These are phyloP conservation scores for Colletotrichum musicola DNA, from an alignment of 2,329 filamentous ascomycete species.

Conservation along the genomic window DNA sequence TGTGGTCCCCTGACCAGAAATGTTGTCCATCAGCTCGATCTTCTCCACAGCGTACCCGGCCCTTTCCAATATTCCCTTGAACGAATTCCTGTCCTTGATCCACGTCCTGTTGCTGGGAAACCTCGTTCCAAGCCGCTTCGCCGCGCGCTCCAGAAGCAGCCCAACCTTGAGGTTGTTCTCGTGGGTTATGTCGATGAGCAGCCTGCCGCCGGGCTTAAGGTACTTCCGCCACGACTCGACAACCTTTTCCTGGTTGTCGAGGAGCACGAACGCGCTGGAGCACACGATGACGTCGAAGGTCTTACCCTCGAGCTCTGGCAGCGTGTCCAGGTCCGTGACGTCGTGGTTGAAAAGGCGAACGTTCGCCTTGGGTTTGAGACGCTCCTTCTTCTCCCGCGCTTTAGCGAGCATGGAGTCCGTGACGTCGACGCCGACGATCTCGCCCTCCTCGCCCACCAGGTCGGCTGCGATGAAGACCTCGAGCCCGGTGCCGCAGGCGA, in stretches of 20 bases:
- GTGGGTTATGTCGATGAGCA: conserved; percentile 51
- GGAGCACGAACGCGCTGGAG: conserved; percentile 50
- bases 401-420: conserved; percentile 48
- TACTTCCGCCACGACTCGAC: conserved; percentile 47
- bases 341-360: conserved; percentile 44
- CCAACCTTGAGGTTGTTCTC: conserved; percentile 46
- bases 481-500: conserved; percentile 52
- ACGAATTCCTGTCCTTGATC: conserved; percentile 47
- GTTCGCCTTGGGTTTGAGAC: conserved; percentile 38
- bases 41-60: conserved; percentile 46
- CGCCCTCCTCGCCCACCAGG: conserved; percentile 43
- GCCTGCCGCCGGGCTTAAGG: conserved; percentile 44
- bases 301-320: conserved; percentile 40
- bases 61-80: conserved; percentile 44
- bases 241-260: conserved; percentile 44
- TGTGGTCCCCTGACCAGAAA: conserved; percentile 42
- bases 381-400: conserved; percentile 43
- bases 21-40: conserved; percentile 44
- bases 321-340: conserved; percentile 43
- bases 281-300: conserved; percentile 50
- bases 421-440: conserved; percentile 49
- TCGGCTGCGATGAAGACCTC: conserved; percentile 48
- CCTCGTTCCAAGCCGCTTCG: conserved; percentile 41
- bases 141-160: conserved; percentile 45
- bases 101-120: conserved; percentile 48